phyloP scores from a whole-genome alignment of 139 green algal genomes.

The Eudorina sp. region DNA sequence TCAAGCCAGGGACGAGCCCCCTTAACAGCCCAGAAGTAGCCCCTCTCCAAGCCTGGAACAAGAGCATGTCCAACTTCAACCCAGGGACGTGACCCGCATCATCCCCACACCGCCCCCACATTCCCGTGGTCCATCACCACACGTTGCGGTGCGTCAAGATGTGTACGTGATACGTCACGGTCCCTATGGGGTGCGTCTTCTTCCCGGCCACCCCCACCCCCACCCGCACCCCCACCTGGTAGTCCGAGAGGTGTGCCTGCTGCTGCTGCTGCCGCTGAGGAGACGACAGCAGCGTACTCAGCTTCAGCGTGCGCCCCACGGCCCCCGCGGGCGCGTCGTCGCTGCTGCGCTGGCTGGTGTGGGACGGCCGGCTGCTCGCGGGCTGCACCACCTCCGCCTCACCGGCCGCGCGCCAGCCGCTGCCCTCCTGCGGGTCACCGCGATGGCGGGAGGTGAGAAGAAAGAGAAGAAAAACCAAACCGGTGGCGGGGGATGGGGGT shows the following conservation, averaged over 20 bases:
- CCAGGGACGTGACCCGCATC: too few relatives aligned
- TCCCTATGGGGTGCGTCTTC: too few relatives aligned
- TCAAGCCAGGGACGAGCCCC: too few relatives aligned
- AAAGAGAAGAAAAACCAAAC: not conserved
- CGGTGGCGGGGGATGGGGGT: not conserved
- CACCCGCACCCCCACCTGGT: not conserved
- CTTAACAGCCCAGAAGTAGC: too few relatives aligned
- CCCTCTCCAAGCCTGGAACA: too few relatives aligned
- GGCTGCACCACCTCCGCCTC: not conserved
- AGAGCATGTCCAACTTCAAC: too few relatives aligned
- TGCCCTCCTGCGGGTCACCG: not conserved
- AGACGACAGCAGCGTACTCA: too few relatives aligned
- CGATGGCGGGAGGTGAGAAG: not conserved
- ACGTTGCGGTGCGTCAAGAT: not conserved
- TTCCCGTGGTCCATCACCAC: not conserved
- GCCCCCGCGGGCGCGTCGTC: not conserved
- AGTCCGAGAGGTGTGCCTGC: not conserved
- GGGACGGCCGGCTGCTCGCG: not conserved
- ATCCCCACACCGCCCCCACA: too few relatives aligned
- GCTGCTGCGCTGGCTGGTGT: slow-evolving; percentile 5
- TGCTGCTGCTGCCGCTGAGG: not conserved
- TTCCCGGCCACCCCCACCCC: too few relatives aligned
- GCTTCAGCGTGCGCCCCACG: not conserved
- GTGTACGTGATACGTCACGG: not conserved
- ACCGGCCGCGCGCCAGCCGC: not conserved